Conservation (phyloP, 2,329 filamentous ascomycete genomes). For the Diaporthe humulicola region DNA sequence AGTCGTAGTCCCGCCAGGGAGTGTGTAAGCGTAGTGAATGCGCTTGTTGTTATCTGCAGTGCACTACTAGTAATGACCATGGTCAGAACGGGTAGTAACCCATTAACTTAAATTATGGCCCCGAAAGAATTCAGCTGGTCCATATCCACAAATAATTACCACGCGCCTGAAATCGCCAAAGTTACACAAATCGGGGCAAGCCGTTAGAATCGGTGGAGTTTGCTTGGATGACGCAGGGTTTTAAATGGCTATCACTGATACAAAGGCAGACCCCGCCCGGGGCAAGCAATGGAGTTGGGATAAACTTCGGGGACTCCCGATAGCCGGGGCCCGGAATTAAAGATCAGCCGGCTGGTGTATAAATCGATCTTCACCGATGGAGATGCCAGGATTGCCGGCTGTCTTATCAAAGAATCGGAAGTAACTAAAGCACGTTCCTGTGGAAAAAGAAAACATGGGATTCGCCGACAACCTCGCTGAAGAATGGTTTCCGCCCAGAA, state of each 20-base stretch:
- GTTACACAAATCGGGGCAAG: background rate
- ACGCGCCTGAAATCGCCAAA: no score
- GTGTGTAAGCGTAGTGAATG: no score
- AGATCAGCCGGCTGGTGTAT: background rate
- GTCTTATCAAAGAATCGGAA: background rate
- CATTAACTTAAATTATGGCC: no score
- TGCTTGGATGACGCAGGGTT: background rate
- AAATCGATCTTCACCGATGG: background rate
- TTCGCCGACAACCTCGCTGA: background rate
- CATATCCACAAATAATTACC: no score
- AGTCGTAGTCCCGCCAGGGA: no score
- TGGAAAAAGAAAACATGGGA: background rate
- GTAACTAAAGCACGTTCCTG: background rate
- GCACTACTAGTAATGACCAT: no score
- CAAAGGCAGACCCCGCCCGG: background rate
- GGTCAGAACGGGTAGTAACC: no score
- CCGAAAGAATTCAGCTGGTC: no score
- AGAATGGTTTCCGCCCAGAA: conserved; percentile 7
- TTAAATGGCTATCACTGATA: background rate
- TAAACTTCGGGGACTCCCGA: background rate
- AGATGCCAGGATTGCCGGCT: background rate
- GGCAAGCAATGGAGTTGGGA: background rate
- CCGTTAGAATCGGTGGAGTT: background rate
- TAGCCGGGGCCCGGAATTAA: background rate
- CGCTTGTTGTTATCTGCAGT: no score